Evolutionary conservation across 2,329 filamentous ascomycete genomes (phyloP), one percentile per base, ranked within the genome.

Genomic region (Botrytis pseudocinerea): DNA sequence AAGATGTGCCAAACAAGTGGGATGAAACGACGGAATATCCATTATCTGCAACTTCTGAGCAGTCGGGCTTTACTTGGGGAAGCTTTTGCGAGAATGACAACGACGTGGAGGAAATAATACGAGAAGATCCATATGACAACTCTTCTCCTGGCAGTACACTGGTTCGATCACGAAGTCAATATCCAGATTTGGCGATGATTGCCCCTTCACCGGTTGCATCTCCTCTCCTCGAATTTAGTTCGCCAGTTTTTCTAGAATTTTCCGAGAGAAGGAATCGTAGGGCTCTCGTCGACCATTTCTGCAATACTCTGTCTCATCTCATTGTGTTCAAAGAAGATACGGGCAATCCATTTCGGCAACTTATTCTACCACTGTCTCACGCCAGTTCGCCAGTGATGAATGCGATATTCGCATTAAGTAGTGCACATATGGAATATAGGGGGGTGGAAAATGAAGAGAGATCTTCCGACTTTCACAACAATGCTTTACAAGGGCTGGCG

Each of bases 351-450:
- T 91, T 91, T 77, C 88, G 89, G 76, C 87, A 90, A 77, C 83
- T 90, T 16, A 86, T 91, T 12, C 82, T 91, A 35, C 89, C 89
- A 1, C 82, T 91, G 57, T 88, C 87, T 4, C 83, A 86, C 62
- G 82, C 79, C 60, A 88, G 87, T 78, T 83, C 83, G 0, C 85
- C 88, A 0, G 86, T 97, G 5, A 92, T 93, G 81, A 93, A 96
- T 79, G 93, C 94, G 18, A 92, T 97, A 74, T 94, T 93, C 73
- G 94, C 94, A 1, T 84, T 97, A 8, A 89, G 94, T 0, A 93
- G 92, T 73, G 95, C 94, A 74, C 96, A 97, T 80, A 84, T 97
- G 74, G 92, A 95, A 72, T 93, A 88, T 65, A 83, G 87, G 38
- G 87, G 87, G 2, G 82, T 88, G 12, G 82, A 85, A 32, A 86